Base-by-base conservation (phyloP, 768 basidiomycete genomes). In the Trametes maxima region DNA sequence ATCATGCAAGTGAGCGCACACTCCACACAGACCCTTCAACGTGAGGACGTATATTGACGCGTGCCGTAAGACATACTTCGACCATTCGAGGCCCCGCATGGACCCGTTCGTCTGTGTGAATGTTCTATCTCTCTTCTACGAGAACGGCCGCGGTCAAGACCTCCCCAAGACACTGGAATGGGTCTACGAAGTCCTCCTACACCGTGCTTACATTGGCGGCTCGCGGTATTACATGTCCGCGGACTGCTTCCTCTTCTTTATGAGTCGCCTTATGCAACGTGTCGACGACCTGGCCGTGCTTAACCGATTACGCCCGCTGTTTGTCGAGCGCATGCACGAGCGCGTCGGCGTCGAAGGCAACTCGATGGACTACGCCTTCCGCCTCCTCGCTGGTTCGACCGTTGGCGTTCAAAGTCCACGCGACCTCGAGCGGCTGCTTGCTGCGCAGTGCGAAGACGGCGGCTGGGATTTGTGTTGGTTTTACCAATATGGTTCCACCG, bases 391-490 rank as follows among this genome's bases (percentile, higher is more conserved):
- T 0, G 79, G 80, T 42, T 69, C 74, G 1, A 72, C 69, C 12
- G 70, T 77, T 1, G 61, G 61, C 48, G 42, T 62, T 21, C 48
- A 55, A 28, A 37, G 50, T 33, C 50, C 61, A 2, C 61, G 56
- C 25, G 85, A 86, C 67, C 62, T 83, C 8, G 71, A 75, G 8
- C 67, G 71, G 19, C 76, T 87, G 8, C 74, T 82, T 2, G 68
- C 75, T 5, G 67, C 83, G 59, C 85, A 86, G 64, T 73, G 73
- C 57, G 80, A 80, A 59, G 84, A 86, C 64, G 85, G 85, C 17
- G 79, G 82, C 3, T 87, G 82, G 81, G 78, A 76, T 22, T 74
- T 74, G 10, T 79, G 85, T 0, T 85, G 82, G 82, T 73, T 86
- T 19, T 86, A 83, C 73, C 82, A 79, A 69, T 84, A 81, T 58